Evolutionary conservation across 148 eudicot species (phyloP), one percentile per base, ranked within the genome.

Genomic region (Rheum nobile): DNA sequence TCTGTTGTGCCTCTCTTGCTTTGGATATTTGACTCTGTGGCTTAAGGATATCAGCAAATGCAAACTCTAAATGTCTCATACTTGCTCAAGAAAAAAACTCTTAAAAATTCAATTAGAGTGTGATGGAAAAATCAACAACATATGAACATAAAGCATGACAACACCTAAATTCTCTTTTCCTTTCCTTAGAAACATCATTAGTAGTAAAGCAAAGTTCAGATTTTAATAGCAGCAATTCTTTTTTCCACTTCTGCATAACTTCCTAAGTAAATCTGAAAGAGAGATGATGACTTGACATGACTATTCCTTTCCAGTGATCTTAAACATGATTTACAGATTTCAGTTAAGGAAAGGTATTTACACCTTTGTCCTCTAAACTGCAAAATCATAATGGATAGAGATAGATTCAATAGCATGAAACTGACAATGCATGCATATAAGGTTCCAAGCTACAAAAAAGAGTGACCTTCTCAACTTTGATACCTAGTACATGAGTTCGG

Each of bases 1-100:
- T 10, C 59, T 84, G 80, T 26, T 82, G 87, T 72, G 73, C 79
- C 76, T 78, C 86, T 76, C 86, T 83, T 16, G 80, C 84, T 77
- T 84, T 84, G 1, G 84, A 77, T 59, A 75, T 72, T 77, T 84
- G 87, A 68, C 80, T 79, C 87, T 84, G 81, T 63, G 57, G 70
- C 70, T 65, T 65, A 65, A 65, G n/a, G 38, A 31, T 65, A 65
- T 65, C 70, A 65, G 70, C 70, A 65, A 17, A 65, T 34, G n/a
- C 21, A 65, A 65, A 65, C 21, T 31, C 70, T 65, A 65, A 65
- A 65, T 65, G 7, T 16, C 70, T 32, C 70, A 32, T 65, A 65
- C 3, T 65, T 32, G 70, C 6, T 65, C 22, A 65, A 32, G 8
- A 13, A 31, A 17, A 34, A 32, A 65, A 41, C 22, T 34, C 39